Evolutionary conservation across 2,329 filamentous ascomycete species (phyloP), one percentile per base, ranked within the genome.

Genomic region (Elsinoe ampelina): DNA sequence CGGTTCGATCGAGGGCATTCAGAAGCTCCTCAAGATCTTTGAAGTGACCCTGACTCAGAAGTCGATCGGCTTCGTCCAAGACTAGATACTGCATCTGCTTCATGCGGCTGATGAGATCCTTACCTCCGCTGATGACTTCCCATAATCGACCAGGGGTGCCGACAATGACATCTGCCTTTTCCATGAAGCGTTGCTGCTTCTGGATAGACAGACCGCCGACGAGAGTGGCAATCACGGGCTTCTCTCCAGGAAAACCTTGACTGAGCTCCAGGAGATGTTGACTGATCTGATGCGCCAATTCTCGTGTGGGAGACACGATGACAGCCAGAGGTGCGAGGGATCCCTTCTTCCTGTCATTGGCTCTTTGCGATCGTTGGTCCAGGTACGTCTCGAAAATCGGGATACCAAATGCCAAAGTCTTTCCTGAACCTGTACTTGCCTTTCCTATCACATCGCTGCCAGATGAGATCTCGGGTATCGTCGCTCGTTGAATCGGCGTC

Each of bases 391-490:
- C 91, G 8, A 97, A 76, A 57, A 98, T 93, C 0, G 93, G 93
- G 60, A 98, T 90, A 1, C 86, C 89, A 70, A 95, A 98, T 0
- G 93, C 92, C 43, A 98, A 75, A 0, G 93, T 98, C 73, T 98
- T 98, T 64, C 93, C 93, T 12, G 93, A 97, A 62, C 93, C 93
- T 0, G 93, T 98, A 10, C 92, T 86, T 1, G 93, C 93, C 73
- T 98, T 98, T 41, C 93, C 93, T 61, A 98, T 87, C 13, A 97
- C 86, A 70, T 98, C 92, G 67, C 88, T 87, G 0, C 92, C 92
- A 5, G 82, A 81, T 17, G 92, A 69, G 45, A 96, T 87, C 55
- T 87, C 80, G 0, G 93, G 91, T 63, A 98, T 95, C 1, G 88
- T 78, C 34, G 82, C 78, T 17, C 77, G 73, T 69, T 98, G 93